Conservation (phyloP, 2,329 filamentous ascomycete species). For the Epichloe amarillans region DNA sequence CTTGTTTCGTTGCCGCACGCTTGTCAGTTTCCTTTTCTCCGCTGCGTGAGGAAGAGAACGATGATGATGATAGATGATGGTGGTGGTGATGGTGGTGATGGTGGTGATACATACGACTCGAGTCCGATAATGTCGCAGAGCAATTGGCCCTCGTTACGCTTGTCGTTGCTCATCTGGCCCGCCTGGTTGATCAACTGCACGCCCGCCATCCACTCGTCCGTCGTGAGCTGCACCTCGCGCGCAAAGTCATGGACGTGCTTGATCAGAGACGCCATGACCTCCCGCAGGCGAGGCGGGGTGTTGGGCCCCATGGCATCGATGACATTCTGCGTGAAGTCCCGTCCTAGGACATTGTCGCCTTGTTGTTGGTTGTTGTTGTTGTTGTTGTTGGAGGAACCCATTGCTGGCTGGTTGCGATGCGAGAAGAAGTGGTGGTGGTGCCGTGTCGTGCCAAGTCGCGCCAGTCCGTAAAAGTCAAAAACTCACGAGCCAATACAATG, state of each 20-base stretch:
- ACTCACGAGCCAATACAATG: not conserved
- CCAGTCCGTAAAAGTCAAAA: not conserved
- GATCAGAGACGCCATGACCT: constrained; percentile 55
- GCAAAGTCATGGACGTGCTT: constrained; percentile 71
- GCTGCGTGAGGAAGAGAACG: too few relatives aligned
- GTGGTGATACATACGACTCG: constrained; percentile 44
- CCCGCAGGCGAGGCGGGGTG: constrained; percentile 52
- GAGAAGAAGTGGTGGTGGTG: not conserved
- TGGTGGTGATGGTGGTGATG: too few relatives aligned
- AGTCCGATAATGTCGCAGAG: constrained; percentile 62
- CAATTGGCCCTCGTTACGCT: constrained; percentile 61
- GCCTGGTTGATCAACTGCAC: constrained; percentile 46
- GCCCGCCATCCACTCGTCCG: constrained; percentile 67
- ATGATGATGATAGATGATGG: too few relatives aligned
- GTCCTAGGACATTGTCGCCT: constrained; percentile 16
- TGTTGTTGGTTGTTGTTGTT: not conserved
- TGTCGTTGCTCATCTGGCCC: constrained; percentile 54
- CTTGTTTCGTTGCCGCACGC: constrained; percentile 5
- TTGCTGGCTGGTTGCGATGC: not conserved
- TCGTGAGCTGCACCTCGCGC: constrained; percentile 64
- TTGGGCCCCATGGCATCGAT: constrained; percentile 63
- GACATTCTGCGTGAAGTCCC: constrained; percentile 57
- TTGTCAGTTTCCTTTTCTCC: too few relatives aligned
- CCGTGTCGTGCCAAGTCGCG: not conserved
- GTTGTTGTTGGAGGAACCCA: not conserved